A percentile compares a stretch with the other conserved stretches of the same genome.
These are phyloP conservation scores for Malassezia globosa DNA, from an alignment of 1,284 basidiomycete species.

Conservation along the genomic window DNA sequence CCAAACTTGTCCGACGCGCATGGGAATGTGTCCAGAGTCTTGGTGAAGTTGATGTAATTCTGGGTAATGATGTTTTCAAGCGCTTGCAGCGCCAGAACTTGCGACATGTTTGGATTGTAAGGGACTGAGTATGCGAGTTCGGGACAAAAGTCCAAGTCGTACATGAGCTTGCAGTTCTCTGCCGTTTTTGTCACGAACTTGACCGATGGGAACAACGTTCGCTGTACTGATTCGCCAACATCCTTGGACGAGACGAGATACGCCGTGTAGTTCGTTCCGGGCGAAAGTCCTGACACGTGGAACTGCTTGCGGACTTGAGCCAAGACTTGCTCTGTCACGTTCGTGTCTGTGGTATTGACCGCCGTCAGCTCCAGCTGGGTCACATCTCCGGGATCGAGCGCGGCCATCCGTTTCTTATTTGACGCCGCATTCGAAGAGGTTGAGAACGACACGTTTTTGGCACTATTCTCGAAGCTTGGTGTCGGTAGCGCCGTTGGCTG, in stretches of 20 bases:
- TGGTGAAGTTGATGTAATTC: slow-evolving; percentile 45
- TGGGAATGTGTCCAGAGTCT: slow-evolving; percentile 48
- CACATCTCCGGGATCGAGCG: neutral
- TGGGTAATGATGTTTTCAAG: slow-evolving; percentile 41
- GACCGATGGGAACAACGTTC: slow-evolving; percentile 29
- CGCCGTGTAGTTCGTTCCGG: slow-evolving; percentile 46
- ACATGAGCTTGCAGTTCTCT: slow-evolving; percentile 46
- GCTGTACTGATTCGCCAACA: slow-evolving; percentile 19
- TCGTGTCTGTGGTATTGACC: neutral
- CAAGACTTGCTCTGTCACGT: slow-evolving; percentile 1
- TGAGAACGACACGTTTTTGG: neutral
- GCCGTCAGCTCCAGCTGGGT: neutral
- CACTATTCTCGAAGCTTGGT: slow-evolving; percentile 11
- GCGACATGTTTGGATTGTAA: slow-evolving; percentile 33
- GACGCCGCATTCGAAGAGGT: neutral
- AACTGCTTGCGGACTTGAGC: slow-evolving; percentile 27
- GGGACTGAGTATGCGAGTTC: slow-evolving; percentile 49
- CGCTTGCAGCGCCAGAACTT: slow-evolving; percentile 30
- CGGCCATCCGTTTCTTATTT: neutral
- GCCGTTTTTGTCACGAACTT: slow-evolving; percentile 45
- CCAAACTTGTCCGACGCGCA: slow-evolving; percentile 45
- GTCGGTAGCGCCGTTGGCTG: neutral
- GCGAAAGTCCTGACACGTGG: slow-evolving; percentile 26
- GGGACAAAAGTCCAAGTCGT: slow-evolving; percentile 48
- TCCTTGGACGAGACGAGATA: slow-evolving; percentile 40